phyloP scores from a whole-genome alignment of 768 basidiomycete species.

The Boletus subparvulus region DNA sequence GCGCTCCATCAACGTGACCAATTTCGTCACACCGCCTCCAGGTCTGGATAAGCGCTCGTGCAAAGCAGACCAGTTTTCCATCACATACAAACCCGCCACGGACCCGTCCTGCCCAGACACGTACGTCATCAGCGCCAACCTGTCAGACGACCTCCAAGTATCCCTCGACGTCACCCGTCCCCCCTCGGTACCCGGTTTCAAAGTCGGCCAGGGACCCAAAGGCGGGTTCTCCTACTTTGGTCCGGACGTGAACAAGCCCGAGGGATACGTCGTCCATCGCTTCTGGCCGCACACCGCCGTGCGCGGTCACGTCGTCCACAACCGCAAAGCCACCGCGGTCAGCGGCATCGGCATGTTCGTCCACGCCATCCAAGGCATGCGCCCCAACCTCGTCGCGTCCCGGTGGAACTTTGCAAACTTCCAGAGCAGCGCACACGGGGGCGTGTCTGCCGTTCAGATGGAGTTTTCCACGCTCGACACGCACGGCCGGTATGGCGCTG shows the following conservation, averaged over 20 bases:
- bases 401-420: constrained; percentile 97
- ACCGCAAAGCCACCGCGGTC: constrained; percentile 57
- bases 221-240: constrained; percentile 93
- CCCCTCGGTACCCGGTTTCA: constrained; percentile 75
- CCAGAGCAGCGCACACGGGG: constrained; percentile 69
- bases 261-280: constrained; percentile 85
- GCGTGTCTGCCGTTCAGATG: constrained; percentile 90
- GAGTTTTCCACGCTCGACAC: constrained; percentile 85
- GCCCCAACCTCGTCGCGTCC: constrained; percentile 88
- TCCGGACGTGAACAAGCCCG: constrained; percentile 59
- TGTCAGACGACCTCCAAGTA: constrained; percentile 77
- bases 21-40: constrained; percentile 75
- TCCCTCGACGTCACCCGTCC: constrained; percentile 73
- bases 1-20: constrained; percentile 84
- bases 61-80: constrained; percentile 82
- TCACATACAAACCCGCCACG: constrained; percentile 59
- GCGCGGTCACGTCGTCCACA: constrained; percentile 65
- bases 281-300: constrained; percentile 79
- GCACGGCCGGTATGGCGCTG: constrained; percentile 76
- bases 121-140: constrained; percentile 78
- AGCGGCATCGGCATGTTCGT: constrained; percentile 82
- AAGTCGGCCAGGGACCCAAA: constrained; percentile 82
- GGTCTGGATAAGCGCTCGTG: constrained; percentile 81
- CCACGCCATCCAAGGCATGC: constrained; percentile 98
- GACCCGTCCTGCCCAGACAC: constrained; percentile 66